Conservation (phyloP, 441 rosid genomes). For the Eugenia klotzschiana region DNA sequence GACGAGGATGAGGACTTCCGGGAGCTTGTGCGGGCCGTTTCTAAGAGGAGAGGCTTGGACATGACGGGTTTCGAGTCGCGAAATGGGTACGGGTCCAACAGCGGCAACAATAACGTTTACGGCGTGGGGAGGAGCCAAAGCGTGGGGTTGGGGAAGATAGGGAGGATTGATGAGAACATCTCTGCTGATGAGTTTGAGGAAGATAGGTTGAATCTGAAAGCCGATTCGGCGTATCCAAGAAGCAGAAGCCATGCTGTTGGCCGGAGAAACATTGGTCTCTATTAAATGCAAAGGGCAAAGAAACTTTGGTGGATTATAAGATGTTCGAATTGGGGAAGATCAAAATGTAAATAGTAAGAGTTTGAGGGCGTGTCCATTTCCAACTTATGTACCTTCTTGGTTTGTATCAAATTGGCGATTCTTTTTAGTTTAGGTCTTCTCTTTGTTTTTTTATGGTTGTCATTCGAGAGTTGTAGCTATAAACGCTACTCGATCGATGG, state of each 20-base stretch:
- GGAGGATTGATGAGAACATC: constrained; percentile 29
- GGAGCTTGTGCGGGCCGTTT: constrained; percentile 4
- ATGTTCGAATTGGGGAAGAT: not conserved
- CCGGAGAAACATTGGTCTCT: not conserved
- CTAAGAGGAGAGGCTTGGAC: not conserved
- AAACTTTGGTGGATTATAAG: not conserved
- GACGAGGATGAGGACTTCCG: constrained; percentile 5
- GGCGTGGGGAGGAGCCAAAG: constrained; percentile 6
- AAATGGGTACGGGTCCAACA: not conserved
- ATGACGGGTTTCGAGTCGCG: not conserved
- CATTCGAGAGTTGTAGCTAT: not conserved
- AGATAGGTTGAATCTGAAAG: not conserved
- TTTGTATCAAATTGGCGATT: not conserved
- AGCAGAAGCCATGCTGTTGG: constrained; percentile 9
- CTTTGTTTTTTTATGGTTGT: not conserved
- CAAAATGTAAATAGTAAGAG: not conserved
- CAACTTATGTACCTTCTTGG: not conserved
- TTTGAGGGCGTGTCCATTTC: not conserved
- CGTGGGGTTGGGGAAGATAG: constrained; percentile 30
- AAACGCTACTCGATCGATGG: not conserved
- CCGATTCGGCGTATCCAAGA: not conserved
- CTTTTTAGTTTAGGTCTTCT: not conserved
- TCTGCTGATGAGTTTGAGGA: constrained; percentile 30
- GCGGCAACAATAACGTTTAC: not conserved
- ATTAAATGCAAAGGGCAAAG: not conserved